Base-by-base conservation (phyloP, 2,329 filamentous ascomycete genomes). In the Sporothrix brunneoviolacea region DNA sequence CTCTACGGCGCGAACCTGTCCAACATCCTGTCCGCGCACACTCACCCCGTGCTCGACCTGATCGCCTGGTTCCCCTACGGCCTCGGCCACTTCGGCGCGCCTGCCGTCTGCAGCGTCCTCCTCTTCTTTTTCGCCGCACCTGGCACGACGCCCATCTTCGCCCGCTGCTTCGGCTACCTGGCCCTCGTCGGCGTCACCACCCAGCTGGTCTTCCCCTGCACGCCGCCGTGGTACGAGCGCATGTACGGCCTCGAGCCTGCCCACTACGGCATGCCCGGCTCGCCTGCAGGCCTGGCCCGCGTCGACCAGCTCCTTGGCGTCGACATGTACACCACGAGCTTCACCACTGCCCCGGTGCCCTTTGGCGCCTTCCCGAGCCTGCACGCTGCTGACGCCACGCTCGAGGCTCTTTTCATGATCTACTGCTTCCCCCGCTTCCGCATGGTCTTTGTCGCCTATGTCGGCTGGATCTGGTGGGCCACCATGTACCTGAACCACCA, bases 401-500 rank as follows among this genome's bases (percentile, higher is more conserved):
- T 95, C 49, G 88, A 95, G 67, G 90, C 88, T 19, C 77, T 96
- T 15, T 95, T 96, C 74, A 87, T 97, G 83, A 88, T 85, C 68
- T 85, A 94, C 68, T 83, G 88, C 65, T 96, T 97, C 74, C 91
- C 91, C 4, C 82, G 81, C 54, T 78, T 94, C 58, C 83, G 86
- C 58, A 82, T 84, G 12, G 69, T 93, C 48, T 95, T 94, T 69
- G 79, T 91, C 56, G 75, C 79, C 57, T 97, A 96, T 68, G 86
- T 86, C 39, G 79, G 86, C 64, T 96, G 91, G 91, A 83, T 96
- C 61, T 96, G 90, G 88, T 97, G 91, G 90, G 87, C 91, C 12
- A 97, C 91, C 59, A 95, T 97, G 89, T 96, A 97, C 65, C 80
- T 97, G 47, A 94, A 88, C 62, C 91, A 97, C 69, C 91, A 97